phyloP scores from a whole-genome alignment of 1,284 basidiomycete genomes.

The Moniliophthora roreri region DNA sequence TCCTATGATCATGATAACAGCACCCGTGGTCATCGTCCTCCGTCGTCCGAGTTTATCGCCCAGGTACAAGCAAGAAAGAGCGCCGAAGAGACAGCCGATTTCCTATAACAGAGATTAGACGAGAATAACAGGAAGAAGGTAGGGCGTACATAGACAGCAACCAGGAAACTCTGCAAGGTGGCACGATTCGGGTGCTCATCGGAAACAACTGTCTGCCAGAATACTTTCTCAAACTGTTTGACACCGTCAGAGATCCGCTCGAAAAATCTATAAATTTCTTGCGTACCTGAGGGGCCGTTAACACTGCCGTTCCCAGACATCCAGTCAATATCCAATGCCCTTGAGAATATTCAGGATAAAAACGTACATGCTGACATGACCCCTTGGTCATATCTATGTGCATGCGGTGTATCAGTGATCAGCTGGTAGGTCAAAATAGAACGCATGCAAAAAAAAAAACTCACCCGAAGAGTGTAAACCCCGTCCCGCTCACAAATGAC shows the following conservation, averaged over 20 bases:
- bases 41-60: conserved; percentile 54
- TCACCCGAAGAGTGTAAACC: conserved; percentile 59
- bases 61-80: conserved; percentile 52
- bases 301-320: conserved; percentile 22
- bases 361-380: conserved; percentile 51
- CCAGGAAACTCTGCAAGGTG: conserved; percentile 53
- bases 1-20: conserved; percentile 58
- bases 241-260: not conserved
- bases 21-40: conserved; percentile 42
- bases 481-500: conserved; percentile 53
- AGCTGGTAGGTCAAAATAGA: conserved; percentile 15
- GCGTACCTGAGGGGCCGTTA: conserved; percentile 47
- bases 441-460: conserved; percentile 13
- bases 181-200: conserved; percentile 41
- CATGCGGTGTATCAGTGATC: not conserved
- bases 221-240: conserved; percentile 47
- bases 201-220: conserved; percentile 43
- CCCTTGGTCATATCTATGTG: conserved; percentile 57
- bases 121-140: not conserved
- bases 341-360: not conserved
- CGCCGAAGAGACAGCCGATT: conserved; percentile 53
- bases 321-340: too few relatives aligned
- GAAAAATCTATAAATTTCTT: not conserved
- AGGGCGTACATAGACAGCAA: conserved; percentile 50
- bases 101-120: conserved; percentile 42